A percentile compares a stretch with the other conserved stretches of the same genome.
These are phyloP conservation scores for Oryza glumipatula DNA, from an alignment of 176 grass and related monocot species.

Conservation along the genomic window DNA sequence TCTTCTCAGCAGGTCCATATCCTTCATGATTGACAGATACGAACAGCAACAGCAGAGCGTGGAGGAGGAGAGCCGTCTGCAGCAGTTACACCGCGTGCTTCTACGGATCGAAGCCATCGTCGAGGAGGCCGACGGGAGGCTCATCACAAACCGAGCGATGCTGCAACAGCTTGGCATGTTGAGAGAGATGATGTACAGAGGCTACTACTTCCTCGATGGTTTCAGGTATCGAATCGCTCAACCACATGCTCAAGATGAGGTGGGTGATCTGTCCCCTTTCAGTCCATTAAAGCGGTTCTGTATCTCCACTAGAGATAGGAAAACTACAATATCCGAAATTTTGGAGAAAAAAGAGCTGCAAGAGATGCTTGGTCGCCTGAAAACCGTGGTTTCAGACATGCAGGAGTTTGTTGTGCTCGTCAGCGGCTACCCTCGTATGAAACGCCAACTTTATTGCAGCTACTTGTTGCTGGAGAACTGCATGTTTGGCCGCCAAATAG, in stretches of 20 bases:
- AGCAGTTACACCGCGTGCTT: not conserved
- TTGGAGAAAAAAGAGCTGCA: not conserved
- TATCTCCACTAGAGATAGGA: not conserved
- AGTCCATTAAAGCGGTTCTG: not conserved
- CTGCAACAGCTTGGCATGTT: not conserved
- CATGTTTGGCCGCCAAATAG: conserved; percentile 40
- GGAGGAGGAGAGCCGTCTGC: not conserved
- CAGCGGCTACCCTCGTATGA: conserved; percentile 18
- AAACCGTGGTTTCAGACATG: not conserved
- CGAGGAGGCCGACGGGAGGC: not conserved
- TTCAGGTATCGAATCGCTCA: not conserved
- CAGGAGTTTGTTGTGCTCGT: conserved; percentile 14
- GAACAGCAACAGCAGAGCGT: no score
- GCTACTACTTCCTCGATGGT: not conserved
- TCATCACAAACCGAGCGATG: not conserved
- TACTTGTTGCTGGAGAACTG: conserved; percentile 27
- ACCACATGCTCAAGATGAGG: no score
- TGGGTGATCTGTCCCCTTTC: not conserved
- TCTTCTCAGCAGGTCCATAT: no score
- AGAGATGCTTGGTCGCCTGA: not conserved
- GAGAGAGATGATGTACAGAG: not conserved
- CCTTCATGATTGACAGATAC: no score
- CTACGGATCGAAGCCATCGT: not conserved
- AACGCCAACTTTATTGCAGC: not conserved
- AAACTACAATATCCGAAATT: no score